Base-by-base conservation (phyloP, 75 land plant species). In the Picea glauca region DNA sequence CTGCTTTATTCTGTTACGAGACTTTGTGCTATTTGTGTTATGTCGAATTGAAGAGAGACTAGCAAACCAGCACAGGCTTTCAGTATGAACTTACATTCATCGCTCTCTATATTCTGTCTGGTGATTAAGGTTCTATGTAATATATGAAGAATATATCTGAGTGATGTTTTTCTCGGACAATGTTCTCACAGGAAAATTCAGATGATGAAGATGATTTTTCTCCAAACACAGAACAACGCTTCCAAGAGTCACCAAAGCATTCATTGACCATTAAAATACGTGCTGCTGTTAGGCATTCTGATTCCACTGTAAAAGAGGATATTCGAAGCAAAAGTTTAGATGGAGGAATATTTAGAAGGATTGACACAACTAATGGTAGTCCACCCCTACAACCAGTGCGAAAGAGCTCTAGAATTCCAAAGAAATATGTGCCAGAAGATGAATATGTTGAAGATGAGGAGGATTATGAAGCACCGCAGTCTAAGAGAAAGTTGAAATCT, bases 391-490 rank as follows among this genome's bases (percentile, higher is more conserved):
- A 73, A 43, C 62, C 77, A 20, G 62, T 87, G 38, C 81, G 89
- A 76, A 87, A 87, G 72, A 87, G 89, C 79, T 82, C 87, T 18
- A 74, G 89, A 32, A 81, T 87, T 73, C 84, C 85, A 17, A 87
- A 87, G 81, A 87, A 74, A 46, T 81, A 84, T 61, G 81, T 85
- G 17, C 74, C 86, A 33, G 88, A 84, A n/a, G 88, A 80, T 7
- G 78, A 81, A 62, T 76, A 84, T 64, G 68, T 60, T 6, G 83
- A 81, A 58, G 80, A 78, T 46, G 85, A 50, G 56, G 85, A 81
- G 30, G 81, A 75, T 78, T 57, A 54, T 32, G 33, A 40, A 60
- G 12, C 72, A 74, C 87, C 78, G 61, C 83, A 77, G 6, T 43
- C 58, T 73, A 83, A 62, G 79, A 81, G 38, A 81, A 84, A 85